Evolutionary conservation across 2,329 filamentous ascomycete species (phyloP).

Genomic region (Exophiala bonariae): DNA sequence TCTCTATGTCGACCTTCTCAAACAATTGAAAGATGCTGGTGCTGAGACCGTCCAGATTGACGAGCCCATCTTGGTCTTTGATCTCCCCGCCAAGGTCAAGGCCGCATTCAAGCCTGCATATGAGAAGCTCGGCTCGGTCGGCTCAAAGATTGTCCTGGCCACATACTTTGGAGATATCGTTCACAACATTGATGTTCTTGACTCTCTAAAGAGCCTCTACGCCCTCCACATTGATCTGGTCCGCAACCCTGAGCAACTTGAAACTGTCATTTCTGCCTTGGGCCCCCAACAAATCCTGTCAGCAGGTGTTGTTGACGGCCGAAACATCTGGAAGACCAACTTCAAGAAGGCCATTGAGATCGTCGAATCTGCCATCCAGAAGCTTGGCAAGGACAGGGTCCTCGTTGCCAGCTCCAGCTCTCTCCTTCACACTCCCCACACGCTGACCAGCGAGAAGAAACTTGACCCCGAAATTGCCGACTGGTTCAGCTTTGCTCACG

Average conservation of each 20-base stretch:
- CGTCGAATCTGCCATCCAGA: slow-evolving; percentile 86
- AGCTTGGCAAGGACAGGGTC: slow-evolving; percentile 96
- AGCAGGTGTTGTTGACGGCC: slow-evolving; percentile 93
- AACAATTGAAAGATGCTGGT: slow-evolving; percentile 92
- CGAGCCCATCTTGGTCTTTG: slow-evolving; percentile 94
- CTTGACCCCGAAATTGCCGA: slow-evolving; percentile 88
- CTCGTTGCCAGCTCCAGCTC: slow-evolving; percentile 96
- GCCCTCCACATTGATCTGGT: slow-evolving; percentile 94
- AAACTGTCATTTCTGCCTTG: slow-evolving; percentile 77
- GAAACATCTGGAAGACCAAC: slow-evolving; percentile 99
- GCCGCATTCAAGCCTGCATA: slow-evolving; percentile 97
- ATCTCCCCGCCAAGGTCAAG: slow-evolving; percentile 87
- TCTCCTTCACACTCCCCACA: slow-evolving; percentile 97
- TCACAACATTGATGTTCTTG: slow-evolving; percentile 93
- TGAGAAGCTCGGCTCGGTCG: slow-evolving; percentile 77
- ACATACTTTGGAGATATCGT: slow-evolving; percentile 99
- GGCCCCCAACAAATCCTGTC: slow-evolving; percentile 89
- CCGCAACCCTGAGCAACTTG: slow-evolving; percentile 96
- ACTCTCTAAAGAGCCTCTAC: slow-evolving; percentile 70
- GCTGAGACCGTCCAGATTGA: slow-evolving; percentile 97
- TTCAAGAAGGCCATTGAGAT: slow-evolving; percentile 91
- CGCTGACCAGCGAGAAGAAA: slow-evolving; percentile 97
- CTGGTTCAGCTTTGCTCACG: slow-evolving; percentile 97
- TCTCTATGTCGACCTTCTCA: slow-evolving; percentile 89
- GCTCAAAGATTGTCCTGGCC: slow-evolving; percentile 85